Evolutionary conservation across 768 basidiomycete genomes (phyloP).

Genomic region (Mycena latifolia): DNA sequence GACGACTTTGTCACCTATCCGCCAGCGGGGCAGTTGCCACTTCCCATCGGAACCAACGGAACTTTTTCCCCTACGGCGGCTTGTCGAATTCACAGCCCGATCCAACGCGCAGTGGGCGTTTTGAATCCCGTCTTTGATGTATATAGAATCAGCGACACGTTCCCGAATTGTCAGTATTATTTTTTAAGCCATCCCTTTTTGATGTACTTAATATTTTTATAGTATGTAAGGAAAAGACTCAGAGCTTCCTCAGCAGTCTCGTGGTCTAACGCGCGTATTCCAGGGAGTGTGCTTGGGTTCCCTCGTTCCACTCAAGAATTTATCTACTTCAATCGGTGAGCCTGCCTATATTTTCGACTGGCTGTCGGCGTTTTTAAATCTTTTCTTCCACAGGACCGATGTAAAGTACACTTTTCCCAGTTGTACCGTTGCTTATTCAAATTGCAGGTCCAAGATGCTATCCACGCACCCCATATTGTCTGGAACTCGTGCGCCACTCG

Average conservation of each 20-base stretch:
- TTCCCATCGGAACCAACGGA: constrained; percentile 63
- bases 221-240: too few relatives aligned
- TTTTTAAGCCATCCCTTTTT: too few relatives aligned
- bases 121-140: constrained; percentile 58
- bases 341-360: not conserved
- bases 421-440: not conserved
- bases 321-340: constrained; percentile 65
- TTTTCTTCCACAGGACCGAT: constrained; percentile 46
- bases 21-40: constrained; percentile 70
- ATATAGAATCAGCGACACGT: constrained; percentile 62
- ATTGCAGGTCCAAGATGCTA: constrained; percentile 57
- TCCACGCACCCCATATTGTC: constrained; percentile 74
- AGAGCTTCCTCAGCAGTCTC: too few relatives aligned
- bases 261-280: too few relatives aligned
- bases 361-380: constrained; percentile 13
- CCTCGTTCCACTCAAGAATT: constrained; percentile 71
- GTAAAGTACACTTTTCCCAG: constrained; percentile 41
- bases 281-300: constrained; percentile 76
- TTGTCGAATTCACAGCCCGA: constrained; percentile 62
- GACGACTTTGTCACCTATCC: constrained; percentile 74
- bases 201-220: too few relatives aligned
- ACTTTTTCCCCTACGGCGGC: constrained; percentile 53
- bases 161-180: constrained; percentile 53
- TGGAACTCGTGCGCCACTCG: constrained; percentile 69
- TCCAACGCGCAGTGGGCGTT: constrained; percentile 61